Evolutionary conservation across 2,329 filamentous ascomycete genomes (phyloP), one percentile per base, ranked within the genome.

Genomic region (Gaeumannomyces sp.): DNA sequence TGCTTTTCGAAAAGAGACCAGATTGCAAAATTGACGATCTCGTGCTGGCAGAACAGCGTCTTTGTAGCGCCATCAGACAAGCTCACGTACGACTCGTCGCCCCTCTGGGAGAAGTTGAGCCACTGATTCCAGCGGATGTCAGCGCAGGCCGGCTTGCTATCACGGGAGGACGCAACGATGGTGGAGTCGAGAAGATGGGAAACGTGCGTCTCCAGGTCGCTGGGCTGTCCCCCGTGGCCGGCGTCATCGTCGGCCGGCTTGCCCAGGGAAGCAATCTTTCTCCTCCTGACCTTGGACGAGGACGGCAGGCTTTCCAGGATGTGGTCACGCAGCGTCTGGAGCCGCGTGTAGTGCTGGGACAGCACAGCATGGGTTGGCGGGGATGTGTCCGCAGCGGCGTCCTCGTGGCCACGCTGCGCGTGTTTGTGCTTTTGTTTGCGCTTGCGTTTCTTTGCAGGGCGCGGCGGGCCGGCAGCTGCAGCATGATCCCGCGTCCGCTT

Each of bases 1-100:
- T 79, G 76, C 69, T 84, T 82, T 16, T 84, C 85, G 74, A 96
- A 97, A 2, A 97, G 79, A 13, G 85, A 81, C 86, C 89, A 93
- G 58, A 97, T 85, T 33, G 85, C 84, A 74, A 91, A 92, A 72
- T 93, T 89, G 59, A 94, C 81, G 69, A 94, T 84, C 89, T 92
- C 89, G 29, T 83, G 80, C 71, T 92, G 89, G 4, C 81, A 85
- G 71, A 80, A 86, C 6, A 76, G 70, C 3, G 78, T 79, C 8
- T 76, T 76, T 31, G 76, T 68, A 60, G 77, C 74, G 2, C 78
- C 78, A 64, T 80, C 78, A 6, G 84, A 81, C 7, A 85, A 73
- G 2, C 83, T 84, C 16, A 84, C 78, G 61, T 79, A 77, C 3
- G 84, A 85, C 67, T 87, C 84, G 64, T 89, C 85, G 14, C 81